phyloP scores from a whole-genome alignment of 2,329 filamentous ascomycete genomes.

The Endoconidiophora laricicola region DNA sequence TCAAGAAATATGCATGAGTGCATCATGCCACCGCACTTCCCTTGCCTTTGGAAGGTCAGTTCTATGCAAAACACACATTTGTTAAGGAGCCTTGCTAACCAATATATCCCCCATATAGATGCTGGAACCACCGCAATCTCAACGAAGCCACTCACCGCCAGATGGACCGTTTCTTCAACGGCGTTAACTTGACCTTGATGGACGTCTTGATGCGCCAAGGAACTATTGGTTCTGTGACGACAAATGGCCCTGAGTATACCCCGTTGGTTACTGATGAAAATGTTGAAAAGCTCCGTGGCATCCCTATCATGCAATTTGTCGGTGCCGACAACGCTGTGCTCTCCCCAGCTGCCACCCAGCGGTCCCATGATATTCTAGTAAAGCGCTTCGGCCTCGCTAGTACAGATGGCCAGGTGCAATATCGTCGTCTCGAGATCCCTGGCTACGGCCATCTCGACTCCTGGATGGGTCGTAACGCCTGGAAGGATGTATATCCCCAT shows the following conservation, averaged over 20 bases:
- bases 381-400: slow-evolving; percentile 29
- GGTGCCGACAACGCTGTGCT: slow-evolving; percentile 41
- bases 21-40: slow-evolving; percentile 41
- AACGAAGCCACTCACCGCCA: slow-evolving; percentile 49
- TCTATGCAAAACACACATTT: not conserved
- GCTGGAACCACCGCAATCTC: slow-evolving; percentile 48
- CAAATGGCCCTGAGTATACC: slow-evolving; percentile 31
- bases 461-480: slow-evolving; percentile 44
- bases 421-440: slow-evolving; percentile 34
- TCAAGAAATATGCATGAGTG: slow-evolving; percentile 43
- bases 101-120: slow-evolving; percentile 15
- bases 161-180: slow-evolving; percentile 44
- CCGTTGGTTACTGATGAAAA: slow-evolving; percentile 33
- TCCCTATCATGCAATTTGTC: slow-evolving; percentile 40
- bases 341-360: slow-evolving; percentile 34
- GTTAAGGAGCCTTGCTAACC: not conserved
- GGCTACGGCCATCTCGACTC: slow-evolving; percentile 45
- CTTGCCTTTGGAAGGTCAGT: slow-evolving; percentile 39
- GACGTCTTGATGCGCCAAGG: slow-evolving; percentile 41
- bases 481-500: slow-evolving; percentile 41
- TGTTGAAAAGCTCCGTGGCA: slow-evolving; percentile 29
- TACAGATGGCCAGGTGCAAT: slow-evolving; percentile 23
- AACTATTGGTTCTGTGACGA: slow-evolving; percentile 31
- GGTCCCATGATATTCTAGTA: slow-evolving; percentile 35
- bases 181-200: slow-evolving; percentile 42